Evolutionary conservation across 2,329 filamentous ascomycete genomes (phyloP).

Genomic region (Pestalotiopsis sp.): DNA sequence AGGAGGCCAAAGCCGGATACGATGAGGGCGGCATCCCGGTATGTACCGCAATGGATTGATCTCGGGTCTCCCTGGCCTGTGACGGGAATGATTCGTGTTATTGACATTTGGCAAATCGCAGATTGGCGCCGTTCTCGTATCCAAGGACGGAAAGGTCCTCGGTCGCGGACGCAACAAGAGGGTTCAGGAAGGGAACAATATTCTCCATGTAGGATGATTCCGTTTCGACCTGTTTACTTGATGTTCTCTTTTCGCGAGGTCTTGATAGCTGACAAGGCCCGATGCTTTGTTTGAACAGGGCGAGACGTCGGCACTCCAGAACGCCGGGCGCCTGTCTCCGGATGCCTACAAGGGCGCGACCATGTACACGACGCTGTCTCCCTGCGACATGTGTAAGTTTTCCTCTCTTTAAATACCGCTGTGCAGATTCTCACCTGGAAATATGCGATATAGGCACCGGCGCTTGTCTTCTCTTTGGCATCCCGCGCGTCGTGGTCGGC

Average conservation of each 20-base stretch:
- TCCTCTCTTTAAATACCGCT: not conserved
- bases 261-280: not conserved
- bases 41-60: conserved; percentile 18
- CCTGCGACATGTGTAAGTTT: conserved; percentile 73
- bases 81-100: not conserved
- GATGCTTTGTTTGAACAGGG: conserved; percentile 48
- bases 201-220: not conserved
- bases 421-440: no score
- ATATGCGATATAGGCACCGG: conserved; percentile 55
- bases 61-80: not conserved
- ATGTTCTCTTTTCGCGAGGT: not conserved
- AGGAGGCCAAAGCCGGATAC: conserved; percentile 48
- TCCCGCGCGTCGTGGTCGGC: conserved; percentile 74
- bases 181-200: not conserved
- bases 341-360: conserved; percentile 70
- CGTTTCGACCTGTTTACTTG: not conserved
- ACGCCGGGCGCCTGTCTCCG: conserved; percentile 72
- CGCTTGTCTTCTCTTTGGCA: conserved; percentile 75
- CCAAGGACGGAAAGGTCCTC: conserved; percentile 1
- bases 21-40: conserved; percentile 52
- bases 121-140: conserved; percentile 7
- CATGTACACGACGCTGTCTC: conserved; percentile 83
- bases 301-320: conserved; percentile 76
- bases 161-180: conserved; percentile 6
- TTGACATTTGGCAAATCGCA: not conserved